Evolutionary conservation across 805 yeast genomes (phyloP).

Genomic region (Wickerhamomyces chaumierensis): DNA sequence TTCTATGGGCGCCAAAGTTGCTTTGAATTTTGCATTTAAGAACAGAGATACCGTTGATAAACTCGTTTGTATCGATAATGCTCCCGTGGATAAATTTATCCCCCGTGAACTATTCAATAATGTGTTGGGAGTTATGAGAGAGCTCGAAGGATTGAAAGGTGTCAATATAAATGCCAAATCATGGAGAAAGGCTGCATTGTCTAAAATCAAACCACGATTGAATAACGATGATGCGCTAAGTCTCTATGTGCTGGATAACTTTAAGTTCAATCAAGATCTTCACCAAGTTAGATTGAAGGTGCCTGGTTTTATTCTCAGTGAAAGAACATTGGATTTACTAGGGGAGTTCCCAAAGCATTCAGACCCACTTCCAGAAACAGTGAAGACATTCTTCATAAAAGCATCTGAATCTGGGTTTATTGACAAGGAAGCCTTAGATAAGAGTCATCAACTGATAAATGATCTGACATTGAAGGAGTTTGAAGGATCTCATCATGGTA

Average conservation of each 20-base stretch:
- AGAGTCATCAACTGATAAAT: slow-evolving; percentile 1
- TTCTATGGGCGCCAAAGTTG: slow-evolving; percentile 53
- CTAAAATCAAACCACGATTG: slow-evolving; percentile 4
- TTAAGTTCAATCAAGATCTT: slow-evolving; percentile 8
- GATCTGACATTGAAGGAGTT: not conserved
- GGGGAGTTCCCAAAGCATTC: slow-evolving; percentile 18
- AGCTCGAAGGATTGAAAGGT: slow-evolving; percentile 6
- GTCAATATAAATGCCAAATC: not conserved
- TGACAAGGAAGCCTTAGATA: slow-evolving; percentile 15
- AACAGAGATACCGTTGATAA: slow-evolving; percentile 25
- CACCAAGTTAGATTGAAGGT: slow-evolving; percentile 11
- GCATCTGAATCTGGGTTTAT: slow-evolving; percentile 34
- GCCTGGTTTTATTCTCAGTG: slow-evolving; percentile 14
- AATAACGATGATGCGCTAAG: slow-evolving; percentile 3
- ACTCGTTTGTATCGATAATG: slow-evolving; percentile 36
- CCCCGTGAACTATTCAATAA: slow-evolving; percentile 19
- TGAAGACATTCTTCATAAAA: slow-evolving; percentile 28
- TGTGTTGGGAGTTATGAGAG: slow-evolving; percentile 4
- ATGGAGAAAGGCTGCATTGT: slow-evolving; percentile 1
- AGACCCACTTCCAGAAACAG: not conserved
- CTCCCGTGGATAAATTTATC: slow-evolving; percentile 25
- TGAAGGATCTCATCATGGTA: slow-evolving; percentile 5
- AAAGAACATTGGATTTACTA: slow-evolving; percentile 9
- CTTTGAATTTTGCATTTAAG: slow-evolving; percentile 32
- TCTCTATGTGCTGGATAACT: slow-evolving; percentile 10